These are phyloP conservation scores for Lentinula boryana DNA, from an alignment of 768 basidiomycete genomes.

Conservation along the genomic window DNA sequence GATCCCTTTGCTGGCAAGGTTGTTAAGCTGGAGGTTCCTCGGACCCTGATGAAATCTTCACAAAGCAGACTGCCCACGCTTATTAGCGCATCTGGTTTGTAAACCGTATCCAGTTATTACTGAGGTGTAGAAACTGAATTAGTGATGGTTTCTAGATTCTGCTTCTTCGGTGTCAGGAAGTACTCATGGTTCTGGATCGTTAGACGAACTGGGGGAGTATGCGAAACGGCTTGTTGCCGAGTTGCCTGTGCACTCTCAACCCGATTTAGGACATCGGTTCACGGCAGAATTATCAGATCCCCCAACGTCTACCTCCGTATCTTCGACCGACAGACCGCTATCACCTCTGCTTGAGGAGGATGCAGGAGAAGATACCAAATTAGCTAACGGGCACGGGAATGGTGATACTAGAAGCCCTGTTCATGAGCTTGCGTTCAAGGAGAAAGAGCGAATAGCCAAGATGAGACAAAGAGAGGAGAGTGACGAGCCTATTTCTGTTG, in stretches of 20 bases:
- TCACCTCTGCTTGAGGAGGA: neutral
- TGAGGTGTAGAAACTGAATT: neutral
- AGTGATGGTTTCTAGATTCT: neutral
- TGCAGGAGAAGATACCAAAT: constrained; percentile 12
- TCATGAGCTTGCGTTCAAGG: constrained; percentile 18
- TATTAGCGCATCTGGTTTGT: neutral
- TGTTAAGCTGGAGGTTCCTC: constrained; percentile 21
- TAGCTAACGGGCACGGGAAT: constrained; percentile 27
- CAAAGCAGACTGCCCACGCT: neutral
- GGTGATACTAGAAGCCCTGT: constrained; percentile 29
- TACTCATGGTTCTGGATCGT: neutral
- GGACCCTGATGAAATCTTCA: neutral
- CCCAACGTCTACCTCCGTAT: neutral
- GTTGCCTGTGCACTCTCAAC: neutral
- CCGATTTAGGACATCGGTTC: neutral
- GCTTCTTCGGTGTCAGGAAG: neutral
- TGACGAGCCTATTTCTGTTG: constrained; percentile 34
- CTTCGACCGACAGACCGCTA: neutral
- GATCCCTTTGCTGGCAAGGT: constrained; percentile 26
- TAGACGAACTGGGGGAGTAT: constrained; percentile 4
- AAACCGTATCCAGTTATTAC: neutral
- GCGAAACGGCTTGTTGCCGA: constrained; percentile 1
- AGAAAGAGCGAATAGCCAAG: constrained; percentile 19
- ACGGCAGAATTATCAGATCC: neutral
- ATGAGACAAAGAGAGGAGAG: constrained; percentile 24